Conservation (phyloP, 495 filamentous ascomycete species). For the Aspergillus panamensis region DNA sequence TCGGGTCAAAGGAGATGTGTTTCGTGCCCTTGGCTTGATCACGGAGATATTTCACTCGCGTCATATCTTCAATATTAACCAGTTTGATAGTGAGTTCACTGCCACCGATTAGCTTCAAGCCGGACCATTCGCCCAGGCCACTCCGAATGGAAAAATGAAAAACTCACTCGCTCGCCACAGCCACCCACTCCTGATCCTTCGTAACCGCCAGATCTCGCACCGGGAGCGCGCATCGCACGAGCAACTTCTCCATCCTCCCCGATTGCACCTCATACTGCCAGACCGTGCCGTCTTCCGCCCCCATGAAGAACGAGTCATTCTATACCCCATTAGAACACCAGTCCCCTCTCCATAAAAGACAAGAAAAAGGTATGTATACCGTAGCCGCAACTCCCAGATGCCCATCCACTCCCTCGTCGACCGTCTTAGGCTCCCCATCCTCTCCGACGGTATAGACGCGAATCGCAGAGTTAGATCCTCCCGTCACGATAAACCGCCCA, state of each 20-base stretch:
- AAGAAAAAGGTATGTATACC: slow-evolving; percentile 35
- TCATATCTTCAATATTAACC: slow-evolving; percentile 75
- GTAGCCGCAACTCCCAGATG: slow-evolving; percentile 73
- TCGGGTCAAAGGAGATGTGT: slow-evolving; percentile 85
- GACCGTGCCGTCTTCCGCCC: slow-evolving; percentile 90
- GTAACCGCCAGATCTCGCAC: slow-evolving; percentile 83
- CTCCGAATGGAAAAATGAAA: background rate
- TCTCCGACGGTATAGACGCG: slow-evolving; percentile 86
- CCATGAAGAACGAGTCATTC: slow-evolving; percentile 81
- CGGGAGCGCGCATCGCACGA: slow-evolving; percentile 77
- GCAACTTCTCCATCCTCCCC: slow-evolving; percentile 73
- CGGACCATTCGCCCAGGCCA: no score
- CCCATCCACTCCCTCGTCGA: slow-evolving; percentile 82
- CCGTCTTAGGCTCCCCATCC: slow-evolving; percentile 83
- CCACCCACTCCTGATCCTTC: slow-evolving; percentile 79
- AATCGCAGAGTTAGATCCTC: slow-evolving; percentile 84
- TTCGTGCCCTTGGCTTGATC: slow-evolving; percentile 83
- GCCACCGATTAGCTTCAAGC: slow-evolving; percentile 5
- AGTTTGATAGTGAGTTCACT: slow-evolving; percentile 86
- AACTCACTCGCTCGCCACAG: slow-evolving; percentile 86
- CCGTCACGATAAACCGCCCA: slow-evolving; percentile 71
- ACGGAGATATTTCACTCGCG: slow-evolving; percentile 65
- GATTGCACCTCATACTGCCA: slow-evolving; percentile 75
- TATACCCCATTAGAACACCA: slow-evolving; percentile 23
- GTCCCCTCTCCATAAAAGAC: background rate